Evolutionary conservation across 768 basidiomycete species (phyloP).

Genomic region (Lentinula lateritia): DNA sequence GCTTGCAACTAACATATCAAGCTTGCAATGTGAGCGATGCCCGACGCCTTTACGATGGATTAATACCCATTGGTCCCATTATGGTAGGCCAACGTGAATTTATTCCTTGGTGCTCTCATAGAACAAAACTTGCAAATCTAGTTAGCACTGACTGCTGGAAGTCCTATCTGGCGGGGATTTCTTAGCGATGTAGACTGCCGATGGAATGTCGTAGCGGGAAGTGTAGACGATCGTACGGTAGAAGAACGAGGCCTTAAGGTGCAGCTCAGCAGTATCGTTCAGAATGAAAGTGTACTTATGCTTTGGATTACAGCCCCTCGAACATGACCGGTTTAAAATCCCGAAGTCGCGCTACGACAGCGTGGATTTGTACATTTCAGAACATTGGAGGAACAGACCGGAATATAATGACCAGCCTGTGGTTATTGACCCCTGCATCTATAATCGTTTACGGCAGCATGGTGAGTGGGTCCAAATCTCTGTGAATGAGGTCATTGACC

Average conservation of each 20-base stretch:
- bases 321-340: constrained; percentile 69
- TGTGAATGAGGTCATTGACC: not conserved
- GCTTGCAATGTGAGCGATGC: constrained; percentile 93
- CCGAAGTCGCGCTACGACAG: constrained; percentile 98
- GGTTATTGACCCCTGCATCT: constrained; percentile 74
- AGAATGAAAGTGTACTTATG: not conserved
- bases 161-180: constrained; percentile 92
- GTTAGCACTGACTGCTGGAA: constrained; percentile 92
- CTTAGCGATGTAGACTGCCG: constrained; percentile 96
- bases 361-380: constrained; percentile 90
- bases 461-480: constrained; percentile 45
- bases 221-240: constrained; percentile 93
- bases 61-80: constrained; percentile 92
- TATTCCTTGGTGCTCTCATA: constrained; percentile 6
- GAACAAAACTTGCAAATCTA: constrained; percentile 24
- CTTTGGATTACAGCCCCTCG: constrained; percentile 55
- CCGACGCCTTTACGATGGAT: constrained; percentile 89
- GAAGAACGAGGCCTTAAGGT: constrained; percentile 92
- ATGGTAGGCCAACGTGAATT: constrained; percentile 49
- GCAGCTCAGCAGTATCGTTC: not conserved
- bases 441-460: constrained; percentile 64
- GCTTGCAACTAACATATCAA: constrained; percentile 96
- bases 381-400: constrained; percentile 79
- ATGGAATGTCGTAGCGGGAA: constrained; percentile 99
- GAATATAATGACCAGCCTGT: constrained; percentile 90